Percentiles rank a stretch among this genome's conserved stretches.
phyloP scores from a whole-genome alignment of 805 yeast species.

The Ascoidea rubescens region DNA sequence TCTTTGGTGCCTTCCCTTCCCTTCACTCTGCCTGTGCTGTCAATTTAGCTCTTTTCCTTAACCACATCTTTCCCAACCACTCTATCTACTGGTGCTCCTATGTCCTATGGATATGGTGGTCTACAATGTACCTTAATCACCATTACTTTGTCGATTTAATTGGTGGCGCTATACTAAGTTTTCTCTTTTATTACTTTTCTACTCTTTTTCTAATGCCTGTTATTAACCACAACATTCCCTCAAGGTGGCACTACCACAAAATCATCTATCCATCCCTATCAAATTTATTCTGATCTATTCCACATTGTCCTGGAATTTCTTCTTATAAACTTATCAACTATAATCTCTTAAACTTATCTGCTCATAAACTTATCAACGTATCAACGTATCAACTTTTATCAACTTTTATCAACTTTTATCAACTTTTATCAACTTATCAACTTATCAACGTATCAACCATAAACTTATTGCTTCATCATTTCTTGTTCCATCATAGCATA shows the following conservation, averaged over 20 bases:
- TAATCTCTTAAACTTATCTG: no score
- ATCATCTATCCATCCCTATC: no score
- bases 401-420: no score
- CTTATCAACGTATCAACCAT: no score
- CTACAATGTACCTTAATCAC: slow-evolving; percentile 96
- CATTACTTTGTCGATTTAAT: slow-evolving; percentile 89
- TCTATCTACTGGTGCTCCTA: slow-evolving; percentile 56
- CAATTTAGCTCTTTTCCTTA: slow-evolving; percentile 77
- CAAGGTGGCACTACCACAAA: slow-evolving; percentile 35
- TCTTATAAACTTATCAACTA: no score
- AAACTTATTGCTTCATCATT: no score
- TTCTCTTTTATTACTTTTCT: slow-evolving; percentile 38
- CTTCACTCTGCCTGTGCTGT: slow-evolving; percentile 92
- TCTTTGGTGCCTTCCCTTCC: slow-evolving; percentile 83
- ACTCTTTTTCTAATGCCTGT: slow-evolving; percentile 58
- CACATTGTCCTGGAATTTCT: no score
- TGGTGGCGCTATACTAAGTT: slow-evolving; percentile 83
- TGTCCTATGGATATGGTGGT: slow-evolving; percentile 95
- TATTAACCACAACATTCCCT: slow-evolving; percentile 33
- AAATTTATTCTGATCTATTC: no score
- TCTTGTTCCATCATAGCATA: no score
- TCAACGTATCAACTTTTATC: no score
- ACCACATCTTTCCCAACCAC: slow-evolving; percentile 64
- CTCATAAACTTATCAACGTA: no score
- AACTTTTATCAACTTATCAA: no score